Evolutionary conservation across 257 asterid species (phyloP).

Genomic region (Rubia yunnanensis): DNA sequence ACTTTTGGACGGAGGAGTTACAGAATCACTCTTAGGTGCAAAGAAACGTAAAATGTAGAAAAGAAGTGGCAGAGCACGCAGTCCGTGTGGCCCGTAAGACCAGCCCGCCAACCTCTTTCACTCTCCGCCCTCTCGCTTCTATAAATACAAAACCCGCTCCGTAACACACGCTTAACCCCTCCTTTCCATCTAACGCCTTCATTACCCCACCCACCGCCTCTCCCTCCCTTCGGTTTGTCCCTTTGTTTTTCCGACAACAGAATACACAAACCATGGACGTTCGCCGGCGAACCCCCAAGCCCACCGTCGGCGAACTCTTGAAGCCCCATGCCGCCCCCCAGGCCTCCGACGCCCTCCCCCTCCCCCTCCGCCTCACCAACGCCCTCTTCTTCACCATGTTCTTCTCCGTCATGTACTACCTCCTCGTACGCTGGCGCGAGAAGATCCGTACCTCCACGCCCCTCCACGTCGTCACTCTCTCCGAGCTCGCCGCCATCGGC

Average conservation of each 20-base stretch:
- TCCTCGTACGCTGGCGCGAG: conserved; percentile 39
- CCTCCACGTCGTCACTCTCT: conserved; percentile 35
- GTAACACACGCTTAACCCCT: conserved; percentile 17
- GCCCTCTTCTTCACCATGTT: conserved; percentile 37
- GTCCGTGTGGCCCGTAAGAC: conserved; percentile 23
- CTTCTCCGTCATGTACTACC: conserved; percentile 41
- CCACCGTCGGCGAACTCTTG: background rate
- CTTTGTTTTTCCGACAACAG: background rate
- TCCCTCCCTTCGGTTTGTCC: background rate
- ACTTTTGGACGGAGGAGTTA: too few species aligned
- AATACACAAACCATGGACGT: conserved; percentile 23
- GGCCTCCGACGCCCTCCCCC: conserved; percentile 31
- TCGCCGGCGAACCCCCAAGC: conserved; percentile 28
- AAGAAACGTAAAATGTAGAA: background rate
- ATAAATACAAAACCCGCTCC: conserved; percentile 19
- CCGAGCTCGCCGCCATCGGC: conserved; percentile 35
- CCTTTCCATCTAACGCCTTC: conserved; percentile 10
- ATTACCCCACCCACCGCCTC: background rate
- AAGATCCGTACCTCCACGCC: conserved; percentile 43
- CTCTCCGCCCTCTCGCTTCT: background rate
- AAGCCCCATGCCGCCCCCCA: conserved; percentile 23
- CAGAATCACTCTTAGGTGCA: background rate
- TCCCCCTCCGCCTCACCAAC: conserved; percentile 31
- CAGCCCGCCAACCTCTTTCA: conserved; percentile 27
- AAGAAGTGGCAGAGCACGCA: conserved; percentile 12